phyloP scores from a whole-genome alignment of 2,329 filamentous ascomycete species.

The Ceratocystis albifundus region DNA sequence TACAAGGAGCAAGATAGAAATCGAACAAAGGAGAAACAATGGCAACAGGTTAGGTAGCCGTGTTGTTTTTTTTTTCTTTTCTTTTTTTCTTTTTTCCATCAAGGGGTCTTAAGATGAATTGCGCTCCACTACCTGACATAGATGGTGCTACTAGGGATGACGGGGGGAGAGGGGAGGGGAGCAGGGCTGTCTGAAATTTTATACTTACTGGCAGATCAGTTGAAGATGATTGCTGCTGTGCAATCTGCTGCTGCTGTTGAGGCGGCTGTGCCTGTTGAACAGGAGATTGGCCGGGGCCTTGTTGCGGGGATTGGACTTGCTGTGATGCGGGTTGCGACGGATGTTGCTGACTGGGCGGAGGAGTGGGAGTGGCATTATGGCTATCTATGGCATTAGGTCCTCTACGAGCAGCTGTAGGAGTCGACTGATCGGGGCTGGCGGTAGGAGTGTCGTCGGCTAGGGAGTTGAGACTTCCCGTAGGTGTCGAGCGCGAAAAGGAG shows the following conservation, averaged over 20 bases:
- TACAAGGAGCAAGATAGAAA: background rate
- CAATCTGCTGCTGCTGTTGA: constrained; percentile 28
- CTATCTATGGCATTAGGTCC: constrained; percentile 31
- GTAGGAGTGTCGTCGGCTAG: constrained; percentile 47
- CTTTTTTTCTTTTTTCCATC: too few species aligned
- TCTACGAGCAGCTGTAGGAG: constrained; percentile 34
- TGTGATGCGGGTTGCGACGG: constrained; percentile 1
- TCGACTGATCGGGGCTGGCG: constrained; percentile 50
- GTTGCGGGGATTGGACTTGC: constrained; percentile 25
- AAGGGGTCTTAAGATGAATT: constrained; percentile 15
- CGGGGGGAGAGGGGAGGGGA: background rate
- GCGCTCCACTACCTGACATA: constrained; percentile 6
- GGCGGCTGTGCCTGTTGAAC: constrained; percentile 28
- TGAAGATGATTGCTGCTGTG: constrained; percentile 25
- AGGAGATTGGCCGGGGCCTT: constrained; percentile 16
- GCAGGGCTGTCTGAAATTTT: constrained; percentile 13
- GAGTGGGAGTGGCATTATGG: constrained; percentile 10
- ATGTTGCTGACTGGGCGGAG: constrained; percentile 15
- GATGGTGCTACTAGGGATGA: constrained; percentile 9
- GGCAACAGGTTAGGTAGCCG: constrained; percentile 15
- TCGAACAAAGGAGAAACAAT: constrained; percentile 13
- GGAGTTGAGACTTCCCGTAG: constrained; percentile 68
- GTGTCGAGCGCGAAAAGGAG: constrained; percentile 49
- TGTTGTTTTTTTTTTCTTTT: constrained; percentile 4
- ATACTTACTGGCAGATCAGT: constrained; percentile 36